phyloP scores from a whole-genome alignment of 2,329 filamentous ascomycete genomes.

The Sarocladium strictum region DNA sequence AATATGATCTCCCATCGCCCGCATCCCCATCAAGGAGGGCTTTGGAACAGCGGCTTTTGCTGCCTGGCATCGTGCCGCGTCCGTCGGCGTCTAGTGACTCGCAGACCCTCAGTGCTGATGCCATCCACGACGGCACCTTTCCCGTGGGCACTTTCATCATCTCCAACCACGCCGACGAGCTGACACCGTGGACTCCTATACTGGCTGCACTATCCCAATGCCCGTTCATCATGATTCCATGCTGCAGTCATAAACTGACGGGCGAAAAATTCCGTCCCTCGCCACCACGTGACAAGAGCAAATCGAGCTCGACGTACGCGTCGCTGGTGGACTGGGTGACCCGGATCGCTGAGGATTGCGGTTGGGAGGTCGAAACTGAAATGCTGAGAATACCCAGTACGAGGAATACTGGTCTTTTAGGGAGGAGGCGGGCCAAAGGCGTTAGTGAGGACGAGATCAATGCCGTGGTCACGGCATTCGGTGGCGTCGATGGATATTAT shows the following conservation, averaged over 20 bases:
- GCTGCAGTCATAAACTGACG: constrained; percentile 83
- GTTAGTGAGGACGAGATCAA: constrained; percentile 32
- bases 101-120: constrained; percentile 10
- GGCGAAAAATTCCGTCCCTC: constrained; percentile 69
- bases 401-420: constrained; percentile 76
- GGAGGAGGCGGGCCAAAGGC: constrained; percentile 40
- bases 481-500: constrained; percentile 50
- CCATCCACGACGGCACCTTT: constrained; percentile 59
- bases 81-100: background rate
- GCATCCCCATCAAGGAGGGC: constrained; percentile 23
- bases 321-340: constrained; percentile 76
- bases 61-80: constrained; percentile 36
- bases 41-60: constrained; percentile 41
- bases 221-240: constrained; percentile 89
- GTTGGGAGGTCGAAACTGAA: constrained; percentile 74
- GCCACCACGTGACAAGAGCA: constrained; percentile 42
- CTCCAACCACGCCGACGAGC: constrained; percentile 93
- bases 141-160: constrained; percentile 78
- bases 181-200: constrained; percentile 93
- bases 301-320: constrained; percentile 67
- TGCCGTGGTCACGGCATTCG: constrained; percentile 43
- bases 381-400: constrained; percentile 89
- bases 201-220: constrained; percentile 69
- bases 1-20: constrained; percentile 45
- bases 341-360: constrained; percentile 62